phyloP scores from a whole-genome alignment of 176 grass and related monocot genomes.

The Triticum monococcum region DNA sequence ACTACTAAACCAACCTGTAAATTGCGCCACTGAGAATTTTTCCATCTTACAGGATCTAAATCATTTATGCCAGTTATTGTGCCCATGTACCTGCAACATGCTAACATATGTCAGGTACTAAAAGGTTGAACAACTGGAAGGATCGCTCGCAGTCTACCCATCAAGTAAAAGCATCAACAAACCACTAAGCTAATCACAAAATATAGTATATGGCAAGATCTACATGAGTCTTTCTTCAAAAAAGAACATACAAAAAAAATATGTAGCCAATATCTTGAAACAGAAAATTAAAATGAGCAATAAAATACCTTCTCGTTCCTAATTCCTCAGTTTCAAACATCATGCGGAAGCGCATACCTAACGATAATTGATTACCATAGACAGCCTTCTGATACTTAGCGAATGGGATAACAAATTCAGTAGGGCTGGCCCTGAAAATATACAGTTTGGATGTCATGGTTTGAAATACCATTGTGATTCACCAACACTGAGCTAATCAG shows the following conservation, averaged over 20 bases:
- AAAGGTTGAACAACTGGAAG: not conserved
- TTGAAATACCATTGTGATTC: not conserved
- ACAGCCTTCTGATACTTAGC: constrained; percentile 79
- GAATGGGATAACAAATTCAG: constrained; percentile 83
- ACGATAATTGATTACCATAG: constrained; percentile 72
- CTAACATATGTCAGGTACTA: not conserved
- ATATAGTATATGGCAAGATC: not conserved
- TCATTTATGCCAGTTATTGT: constrained; percentile 87
- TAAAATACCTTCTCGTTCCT: constrained; percentile 63
- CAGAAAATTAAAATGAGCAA: not conserved
- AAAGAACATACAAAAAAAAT: not conserved
- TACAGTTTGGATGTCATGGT: constrained; percentile 22
- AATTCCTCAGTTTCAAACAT: constrained; percentile 91
- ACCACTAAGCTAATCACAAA: not conserved
- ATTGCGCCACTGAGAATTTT: constrained; percentile 81
- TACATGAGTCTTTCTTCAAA: not conserved
- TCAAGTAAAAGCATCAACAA: not conserved
- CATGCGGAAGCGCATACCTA: constrained; percentile 94
- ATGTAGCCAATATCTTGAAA: not conserved
- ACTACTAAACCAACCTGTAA: constrained; percentile 58
- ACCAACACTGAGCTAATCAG: not conserved
- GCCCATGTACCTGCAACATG: constrained; percentile 77
- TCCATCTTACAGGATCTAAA: constrained; percentile 79
- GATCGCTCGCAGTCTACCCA: not conserved
- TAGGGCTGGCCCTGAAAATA: constrained; percentile 78